Percentiles rank a stretch among this genome's conserved stretches.
These are phyloP conservation scores for Termitomyces sp. DNA, from an alignment of 768 basidiomycete genomes.

Conservation along the genomic window DNA sequence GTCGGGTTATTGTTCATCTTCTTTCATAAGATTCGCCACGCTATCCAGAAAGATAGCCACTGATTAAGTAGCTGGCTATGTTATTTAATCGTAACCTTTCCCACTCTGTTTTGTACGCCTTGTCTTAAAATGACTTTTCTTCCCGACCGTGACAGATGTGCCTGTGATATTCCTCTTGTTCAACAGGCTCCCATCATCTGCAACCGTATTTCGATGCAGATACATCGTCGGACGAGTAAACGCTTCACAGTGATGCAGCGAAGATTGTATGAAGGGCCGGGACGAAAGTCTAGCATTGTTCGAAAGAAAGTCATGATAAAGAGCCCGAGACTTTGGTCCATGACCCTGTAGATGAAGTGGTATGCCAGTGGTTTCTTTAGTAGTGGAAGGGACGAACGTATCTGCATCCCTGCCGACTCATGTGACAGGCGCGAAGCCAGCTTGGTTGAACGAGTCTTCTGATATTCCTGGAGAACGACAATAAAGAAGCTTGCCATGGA, in stretches of 20 bases:
- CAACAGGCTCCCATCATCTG: slow-evolving; percentile 71
- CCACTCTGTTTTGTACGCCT: slow-evolving; percentile 88
- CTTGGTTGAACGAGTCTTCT: slow-evolving; percentile 68
- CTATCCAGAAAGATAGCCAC: not conserved
- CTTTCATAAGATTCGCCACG: not conserved
- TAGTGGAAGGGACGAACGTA: slow-evolving; percentile 70
- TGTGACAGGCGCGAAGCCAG: slow-evolving; percentile 67
- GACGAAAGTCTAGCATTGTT: slow-evolving; percentile 43
- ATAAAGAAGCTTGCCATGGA: slow-evolving; percentile 87
- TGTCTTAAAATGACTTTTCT: slow-evolving; percentile 83
- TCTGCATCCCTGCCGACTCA: slow-evolving; percentile 81
- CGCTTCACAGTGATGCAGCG: slow-evolving; percentile 46
- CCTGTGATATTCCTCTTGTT: slow-evolving; percentile 33
- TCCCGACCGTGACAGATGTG: slow-evolving; percentile 44
- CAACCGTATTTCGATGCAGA: slow-evolving; percentile 80
- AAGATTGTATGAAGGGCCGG: slow-evolving; percentile 60
- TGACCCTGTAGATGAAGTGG: slow-evolving; percentile 20
- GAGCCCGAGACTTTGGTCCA: slow-evolving; percentile 52
- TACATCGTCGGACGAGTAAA: slow-evolving; percentile 64
- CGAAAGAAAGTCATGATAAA: slow-evolving; percentile 85
- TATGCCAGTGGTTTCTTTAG: slow-evolving; percentile 16
- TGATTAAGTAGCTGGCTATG: too few species aligned
- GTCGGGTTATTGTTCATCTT: too few species aligned
- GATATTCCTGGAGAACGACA: slow-evolving; percentile 74
- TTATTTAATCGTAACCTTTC: slow-evolving; percentile 70